Conservation (phyloP, 306 rosid genomes). For the Castanea crenata region DNA sequence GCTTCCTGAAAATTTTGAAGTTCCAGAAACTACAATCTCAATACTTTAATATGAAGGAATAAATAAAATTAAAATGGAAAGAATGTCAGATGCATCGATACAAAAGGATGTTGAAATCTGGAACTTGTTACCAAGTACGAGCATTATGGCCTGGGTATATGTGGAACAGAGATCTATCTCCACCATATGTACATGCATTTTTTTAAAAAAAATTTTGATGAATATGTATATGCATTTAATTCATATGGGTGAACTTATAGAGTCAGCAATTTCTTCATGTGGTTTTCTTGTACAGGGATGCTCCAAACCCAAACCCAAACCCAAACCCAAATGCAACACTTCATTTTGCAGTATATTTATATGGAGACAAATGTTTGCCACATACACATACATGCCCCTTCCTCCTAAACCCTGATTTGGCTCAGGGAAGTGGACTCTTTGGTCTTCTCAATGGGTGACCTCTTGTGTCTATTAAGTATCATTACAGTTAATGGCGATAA, state of each 20-base stretch:
- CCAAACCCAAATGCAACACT: background rate
- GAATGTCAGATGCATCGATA: background rate
- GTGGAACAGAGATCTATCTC: background rate
- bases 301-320: too few species aligned
- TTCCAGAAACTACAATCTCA: background rate
- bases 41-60: background rate
- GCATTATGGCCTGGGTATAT: background rate
- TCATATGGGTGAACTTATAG: background rate
- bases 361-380: background rate
- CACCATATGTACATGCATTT: background rate
- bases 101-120: background rate
- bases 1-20: background rate
- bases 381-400: background rate
- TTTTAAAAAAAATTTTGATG: too few species aligned
- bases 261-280: too few species aligned
- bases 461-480: background rate
- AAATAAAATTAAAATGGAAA: background rate
- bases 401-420: background rate
- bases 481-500: background rate
- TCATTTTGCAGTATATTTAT: background rate
- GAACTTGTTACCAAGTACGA: background rate
- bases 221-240: background rate
- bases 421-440: background rate
- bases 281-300: background rate
- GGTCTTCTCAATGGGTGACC: background rate